Evolutionary conservation across 2,329 filamentous ascomycete species (phyloP), one percentile per base, ranked within the genome.

Genomic region (Cordyceps tenuipes): DNA sequence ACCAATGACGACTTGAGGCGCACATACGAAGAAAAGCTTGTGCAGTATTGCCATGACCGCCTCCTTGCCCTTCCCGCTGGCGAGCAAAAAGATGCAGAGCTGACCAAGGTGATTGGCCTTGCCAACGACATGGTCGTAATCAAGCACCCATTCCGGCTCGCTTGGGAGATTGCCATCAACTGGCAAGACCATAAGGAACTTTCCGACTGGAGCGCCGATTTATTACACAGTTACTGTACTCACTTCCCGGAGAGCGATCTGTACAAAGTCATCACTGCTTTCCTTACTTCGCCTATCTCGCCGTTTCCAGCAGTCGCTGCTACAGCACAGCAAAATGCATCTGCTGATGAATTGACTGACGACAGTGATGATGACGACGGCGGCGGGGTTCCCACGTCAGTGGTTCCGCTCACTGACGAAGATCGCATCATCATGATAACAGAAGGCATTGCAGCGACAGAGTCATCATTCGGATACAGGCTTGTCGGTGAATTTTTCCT

Each of bases 121-220:
- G 91, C 93, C 0, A 85, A 87, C 63, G 94, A 93, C 63, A 96
- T 99, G 89, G 93, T 99, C 62, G 89, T 96, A 62, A 94, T 99
- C 70, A 92, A 93, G 67, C 91, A 97, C 66, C 90, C 91, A 0
- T 96, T 88, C 73, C 84, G 87, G 64, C 79, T 95, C 17, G 94
- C 94, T 0, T 99, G 95, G 95, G 88, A 91, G 67, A 87, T 97
- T 62, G 82, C 89, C 34, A 79, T 99, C 61, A 90, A 97, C 69
- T 97, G 93, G 89, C 83, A 89, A 65, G 92, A 97, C 71, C 77
- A 85, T 47, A 85, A 89, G 66, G 83, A 83, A 51, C 81, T 94
- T 52, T 77, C 81, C n/a, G 83, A 90, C 29, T 88, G 91, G 77
- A 92, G 97, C 68, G 82, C 84, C 48, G 84, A 83, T 48, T 77